A percentile compares a stretch with the other conserved stretches of the same genome.
Evolutionary conservation across 2,329 filamentous ascomycete genomes (phyloP).

Genomic region (Gaeumannomyces tritici): DNA sequence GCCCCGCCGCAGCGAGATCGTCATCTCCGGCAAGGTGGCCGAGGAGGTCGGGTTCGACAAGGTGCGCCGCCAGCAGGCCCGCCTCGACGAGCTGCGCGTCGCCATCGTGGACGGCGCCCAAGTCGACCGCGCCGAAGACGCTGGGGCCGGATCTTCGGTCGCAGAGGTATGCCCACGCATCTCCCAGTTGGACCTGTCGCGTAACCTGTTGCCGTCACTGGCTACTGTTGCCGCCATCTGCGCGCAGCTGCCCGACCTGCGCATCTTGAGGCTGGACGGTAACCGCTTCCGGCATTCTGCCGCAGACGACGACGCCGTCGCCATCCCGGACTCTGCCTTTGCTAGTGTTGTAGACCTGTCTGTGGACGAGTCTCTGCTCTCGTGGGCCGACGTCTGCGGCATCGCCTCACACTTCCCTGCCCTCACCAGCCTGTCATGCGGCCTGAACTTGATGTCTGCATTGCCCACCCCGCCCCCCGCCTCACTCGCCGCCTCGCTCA

Average conservation of each 20-base stretch:
- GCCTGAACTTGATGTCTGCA: conserved; percentile 46
- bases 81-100: conserved; percentile 67
- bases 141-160: conserved; percentile 30
- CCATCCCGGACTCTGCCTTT: conserved; percentile 28
- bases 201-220: conserved; percentile 68
- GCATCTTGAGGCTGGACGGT: conserved; percentile 57
- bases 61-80: conserved; percentile 69
- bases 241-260: conserved; percentile 55
- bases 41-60: conserved; percentile 96
- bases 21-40: conserved; percentile 70
- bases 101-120: conserved; percentile 73
- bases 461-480: conserved; percentile 34
- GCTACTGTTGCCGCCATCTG: conserved; percentile 63
- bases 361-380: conserved; percentile 57
- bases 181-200: conserved; percentile 71
- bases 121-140: conserved; percentile 34
- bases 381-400: conserved; percentile 53
- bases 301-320: conserved; percentile 6
- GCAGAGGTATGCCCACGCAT: conserved; percentile 53
- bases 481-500: conserved; percentile 41
- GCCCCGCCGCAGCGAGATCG: conserved; percentile 42
- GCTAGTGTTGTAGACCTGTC: conserved; percentile 47
- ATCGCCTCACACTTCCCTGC: conserved; percentile 43
- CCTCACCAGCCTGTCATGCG: conserved; percentile 40
- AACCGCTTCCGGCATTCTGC: conserved; percentile 5